A percentile compares a stretch with the other conserved stretches of the same genome.
These are phyloP conservation scores for Akanthomyces dipterigenus DNA, from an alignment of 2,329 filamentous ascomycete genomes.

Conservation along the genomic window DNA sequence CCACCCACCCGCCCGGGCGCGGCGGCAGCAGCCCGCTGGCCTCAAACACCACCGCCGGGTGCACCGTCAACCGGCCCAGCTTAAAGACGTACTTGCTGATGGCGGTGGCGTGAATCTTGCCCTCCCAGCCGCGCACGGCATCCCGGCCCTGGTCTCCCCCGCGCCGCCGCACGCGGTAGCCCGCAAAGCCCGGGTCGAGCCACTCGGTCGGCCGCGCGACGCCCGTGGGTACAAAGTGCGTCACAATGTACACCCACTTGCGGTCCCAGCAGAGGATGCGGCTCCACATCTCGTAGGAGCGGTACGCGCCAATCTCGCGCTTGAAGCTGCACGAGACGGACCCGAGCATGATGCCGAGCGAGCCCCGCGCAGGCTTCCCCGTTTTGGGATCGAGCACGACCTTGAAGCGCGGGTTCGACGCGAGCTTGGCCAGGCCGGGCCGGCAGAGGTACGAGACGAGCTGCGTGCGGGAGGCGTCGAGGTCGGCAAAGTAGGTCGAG, in stretches of 20 bases:
- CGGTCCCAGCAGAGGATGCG: slow-evolving; percentile 68
- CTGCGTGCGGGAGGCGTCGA: slow-evolving; percentile 77
- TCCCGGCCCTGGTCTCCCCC: no score
- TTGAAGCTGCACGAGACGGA: slow-evolving; percentile 69
- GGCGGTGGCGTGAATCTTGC: slow-evolving; percentile 63
- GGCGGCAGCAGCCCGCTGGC: slow-evolving; percentile 68
- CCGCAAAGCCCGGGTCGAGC: slow-evolving; percentile 40
- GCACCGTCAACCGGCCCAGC: slow-evolving; percentile 73
- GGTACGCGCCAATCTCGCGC: slow-evolving; percentile 63
- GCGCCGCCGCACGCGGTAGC: slow-evolving; percentile 35
- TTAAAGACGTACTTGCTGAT: slow-evolving; percentile 80
- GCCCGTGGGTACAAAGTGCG: slow-evolving; percentile 62
- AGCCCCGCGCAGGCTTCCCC: slow-evolving; percentile 43
- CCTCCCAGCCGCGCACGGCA: slow-evolving; percentile 43
- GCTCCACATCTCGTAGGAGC: slow-evolving; percentile 67
- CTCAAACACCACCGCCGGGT: slow-evolving; percentile 69
- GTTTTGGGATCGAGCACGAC: slow-evolving; percentile 44
- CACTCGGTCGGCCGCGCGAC: slow-evolving; percentile 48
- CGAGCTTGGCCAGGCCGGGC: slow-evolving; percentile 47
- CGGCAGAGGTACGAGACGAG: slow-evolving; percentile 64
- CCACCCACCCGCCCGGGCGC: slow-evolving; percentile 59
- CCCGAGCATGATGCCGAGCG: slow-evolving; percentile 60
- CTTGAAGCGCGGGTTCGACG: slow-evolving; percentile 40
- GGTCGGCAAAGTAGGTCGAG: slow-evolving; percentile 79
- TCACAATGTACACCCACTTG: slow-evolving; percentile 75